Base-by-base conservation (phyloP, 768 basidiomycete species). In the Rhodotorula babjevae region DNA sequence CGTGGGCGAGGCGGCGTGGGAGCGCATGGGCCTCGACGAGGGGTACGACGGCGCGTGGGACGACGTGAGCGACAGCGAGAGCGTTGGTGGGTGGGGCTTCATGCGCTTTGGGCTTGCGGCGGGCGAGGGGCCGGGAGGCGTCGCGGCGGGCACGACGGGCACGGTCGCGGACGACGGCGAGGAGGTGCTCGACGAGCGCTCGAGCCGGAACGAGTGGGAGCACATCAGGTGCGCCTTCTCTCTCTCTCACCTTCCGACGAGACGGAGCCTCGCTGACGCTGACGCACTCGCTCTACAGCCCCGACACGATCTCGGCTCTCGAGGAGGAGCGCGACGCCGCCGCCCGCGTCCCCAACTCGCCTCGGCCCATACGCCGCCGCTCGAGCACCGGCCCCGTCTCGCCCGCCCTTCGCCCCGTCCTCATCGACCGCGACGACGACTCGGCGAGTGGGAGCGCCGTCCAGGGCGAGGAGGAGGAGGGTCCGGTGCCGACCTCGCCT, bases 41-140 rank as follows among this genome's bases (percentile, higher is more conserved):
- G 71, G 71, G 36, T 72, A 72, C 3, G 80, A 82, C 78, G 89
- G 88, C 42, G 85, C 87, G 42, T 87, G 88, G 44, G 93, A 96
- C 78, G 87, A 87, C 31, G 93, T 96, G 73, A 93, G 91, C 79
- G 95, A 98, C 80, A 91, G 88, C 76, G 96, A 97, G 82, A 96
- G 76, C 42, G 73, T 69, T 90, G 90, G 65, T 91, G 97, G 78
- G 36, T 97, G 64, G 89, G 90, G 44, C 89, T 92, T 76, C 91
- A 90, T 73, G 83, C 87, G 68, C 84, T 90, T 63, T 81, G 92
- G 69, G 86, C 88, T 76, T 79, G 71, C 15, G n/a, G 29, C 53
- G 53, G 53, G 53, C n/a, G 53, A 84, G 21, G 85, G 36, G 9
- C 36, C 36, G 36, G 36, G 85, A 3, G 59, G 36, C 19, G 75